Evolutionary conservation across 176 grass and related monocot species (phyloP), one percentile per base, ranked within the genome.

Genomic region (Oryza australiensis): DNA sequence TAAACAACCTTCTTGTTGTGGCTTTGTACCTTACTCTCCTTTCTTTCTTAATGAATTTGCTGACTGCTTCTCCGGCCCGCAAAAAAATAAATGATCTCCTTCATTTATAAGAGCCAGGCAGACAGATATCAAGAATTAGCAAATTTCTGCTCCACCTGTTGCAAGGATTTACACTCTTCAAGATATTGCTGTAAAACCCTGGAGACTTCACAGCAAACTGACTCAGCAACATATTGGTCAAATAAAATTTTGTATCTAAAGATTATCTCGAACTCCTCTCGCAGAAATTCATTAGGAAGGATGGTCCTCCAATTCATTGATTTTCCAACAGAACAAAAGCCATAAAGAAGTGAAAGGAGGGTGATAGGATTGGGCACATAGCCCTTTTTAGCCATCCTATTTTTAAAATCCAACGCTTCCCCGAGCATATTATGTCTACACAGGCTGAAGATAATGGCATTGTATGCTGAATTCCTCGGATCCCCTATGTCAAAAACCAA

Each of bases 261-360:
- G 59, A 86, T 76, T 66, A 89, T 86, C 90, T 92, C 51, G 0
- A 88, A 62, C 57, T 97, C 90, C 87, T 70, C 80, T 75, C 12
- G 62, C 40, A 72, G 70, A 79, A 97, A 89, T n/a, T 91, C 67
- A 87, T 59, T 80, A 63, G 64, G 85, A 88, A 91, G 46, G 37
- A 85, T 34, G 12, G 77, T 74, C 55, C 66, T 81, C 92, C 90
- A 94, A 14, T 93, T 72, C 26, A 32, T 75, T 71, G 71, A 85
- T 82, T 83, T 90, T 72, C 88, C 81, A 84, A 78, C 70, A 91
- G 85, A 89, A 94, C 75, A 97, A 84, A 91, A 83, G 24, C 95
- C 92, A 94, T 94, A 94, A 28, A 97, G 83, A 86, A 97, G 88
- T 64, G 86, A 92, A 87, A 97, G 86, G 75, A 83, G 87, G 30